Base-by-base conservation (phyloP, 1,139 yeast species). In the Lodderomyces margitis region DNA sequence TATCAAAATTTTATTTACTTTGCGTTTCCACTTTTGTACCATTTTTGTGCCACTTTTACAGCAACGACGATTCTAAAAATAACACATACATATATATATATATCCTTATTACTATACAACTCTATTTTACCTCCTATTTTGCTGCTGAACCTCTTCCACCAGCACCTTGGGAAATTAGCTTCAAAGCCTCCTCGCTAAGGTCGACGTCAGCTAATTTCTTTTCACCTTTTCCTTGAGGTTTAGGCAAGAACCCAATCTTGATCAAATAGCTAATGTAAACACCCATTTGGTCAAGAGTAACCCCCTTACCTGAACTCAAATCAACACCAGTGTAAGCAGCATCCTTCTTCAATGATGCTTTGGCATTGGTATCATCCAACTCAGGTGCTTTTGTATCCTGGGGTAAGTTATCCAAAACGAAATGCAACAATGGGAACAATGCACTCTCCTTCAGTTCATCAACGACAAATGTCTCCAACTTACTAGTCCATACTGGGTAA, bases 371-470 rank as follows among this genome's bases (percentile, higher is more conserved):
- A 54, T 92, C 98, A 58, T 89, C 96, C 53, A 92, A 75, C 61
- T 91, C 97, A 3, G 98, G 98, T 8, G 98, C 98, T 63, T 83
- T 86, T 37, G 97, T 87, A 59, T 82, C 83, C 49, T 83, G 85
- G 5, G 97, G 97, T 55, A 92, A 76, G 59, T 91, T 83, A 56
- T 89, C 98, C 52, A 92, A 75, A 10, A 91, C 98, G 68, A 92
- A 87, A 66, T 92, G 98, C 52, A 92, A 73, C 55, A 92, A 74
- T 48, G 99, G 98, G 72, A 81, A 92, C 50, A 92, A 74, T 0
- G 98, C 98, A 51, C 83, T 84, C 52, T 88, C 96, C 46, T 80
- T 75, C 25, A 83, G 70, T 34, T 73, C 79, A 44, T 79, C 84
- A 41, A 83, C 79, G 33, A 91, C 96, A 56, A 74, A 87, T 47